phyloP scores from a whole-genome alignment of 2,329 filamentous ascomycete genomes.

The Fusarium anthophilum region DNA sequence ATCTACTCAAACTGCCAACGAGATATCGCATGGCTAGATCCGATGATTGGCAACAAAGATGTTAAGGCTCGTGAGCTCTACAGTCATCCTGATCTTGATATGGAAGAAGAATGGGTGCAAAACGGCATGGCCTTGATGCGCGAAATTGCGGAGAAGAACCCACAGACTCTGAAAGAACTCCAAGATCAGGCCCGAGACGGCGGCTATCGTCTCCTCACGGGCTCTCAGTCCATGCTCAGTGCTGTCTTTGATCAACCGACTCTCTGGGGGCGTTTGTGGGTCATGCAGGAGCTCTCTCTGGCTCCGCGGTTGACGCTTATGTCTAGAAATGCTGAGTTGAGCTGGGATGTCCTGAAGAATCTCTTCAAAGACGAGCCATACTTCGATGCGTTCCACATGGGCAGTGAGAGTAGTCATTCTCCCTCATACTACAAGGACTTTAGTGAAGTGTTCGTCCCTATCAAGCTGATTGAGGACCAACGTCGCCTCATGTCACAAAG shows the following conservation, averaged over 20 bases:
- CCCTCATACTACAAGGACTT: neutral
- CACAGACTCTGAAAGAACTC: neutral
- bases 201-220: accelerated
- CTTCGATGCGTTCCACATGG: constrained; percentile 18
- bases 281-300: constrained; percentile 24
- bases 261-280: constrained; percentile 14
- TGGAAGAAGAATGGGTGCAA: neutral
- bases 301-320: neutral
- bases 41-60: neutral
- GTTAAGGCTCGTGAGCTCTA: neutral
- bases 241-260: neutral
- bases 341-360: neutral
- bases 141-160: neutral
- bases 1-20: constrained; percentile 15
- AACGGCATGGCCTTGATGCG: neutral
- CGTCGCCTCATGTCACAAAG: neutral
- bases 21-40: constrained; percentile 27
- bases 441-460: neutral
- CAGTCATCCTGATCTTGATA: accelerated
- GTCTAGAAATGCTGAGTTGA: neutral
- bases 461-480: constrained; percentile 25
- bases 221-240: accelerated
- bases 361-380: constrained; percentile 21
- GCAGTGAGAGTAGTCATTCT: neutral
- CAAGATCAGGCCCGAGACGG: neutral